Base-by-base conservation (phyloP, 768 basidiomycete genomes). In the Agaricus sinodeliciosus region DNA sequence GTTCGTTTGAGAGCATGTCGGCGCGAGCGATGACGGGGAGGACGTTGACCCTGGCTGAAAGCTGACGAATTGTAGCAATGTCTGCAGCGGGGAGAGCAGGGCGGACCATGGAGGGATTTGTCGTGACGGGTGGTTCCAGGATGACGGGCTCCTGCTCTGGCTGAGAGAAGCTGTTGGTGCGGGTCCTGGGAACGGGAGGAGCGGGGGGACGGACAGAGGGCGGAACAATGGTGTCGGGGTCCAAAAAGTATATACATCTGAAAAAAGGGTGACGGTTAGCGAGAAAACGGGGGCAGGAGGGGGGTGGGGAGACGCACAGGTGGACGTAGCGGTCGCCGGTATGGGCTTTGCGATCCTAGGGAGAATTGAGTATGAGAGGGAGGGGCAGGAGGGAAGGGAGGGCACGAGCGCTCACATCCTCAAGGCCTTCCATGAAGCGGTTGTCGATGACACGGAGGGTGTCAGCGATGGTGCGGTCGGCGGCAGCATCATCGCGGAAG, bases 221-320 rank as follows among this genome's bases (percentile, higher is more conserved):
- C 51, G 87, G 86, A 55, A 88, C 75, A 60, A 91, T 88, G 65
- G 75, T 65, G 73, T 88, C 86, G 50, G 90, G 90, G 76, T 91
- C 87, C 69, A 92, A 72, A 70, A 92, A 88, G 71, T 92, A 92
- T 55, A 92, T 82, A 62, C 89, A 91, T 55, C 89, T 90, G 69
- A 58, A 31, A 11, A 9, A 9, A 9, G 28, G 41, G 31, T 26
- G 47, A 47, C 19, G 40, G 27, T 54, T 25, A 57, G 51, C 35
- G 18, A 27, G 9, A 28, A 22, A 35, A 36, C 26, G 9, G 27
- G 25, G 48, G 59, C n/a, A n/a, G n/a, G n/a, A n/a, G 49, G 45
- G 54, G 28, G 44, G 57, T 45, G 37, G 60, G 59, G 57, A 56
- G 55, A 78, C 79, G 60, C 63, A 91, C 86, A 93, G 71, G 72